Percentiles rank a stretch among this genome's conserved stretches.
Conservation (phyloP, 2,329 filamentous ascomycete species). For the Fusarium gaditjirri region DNA sequence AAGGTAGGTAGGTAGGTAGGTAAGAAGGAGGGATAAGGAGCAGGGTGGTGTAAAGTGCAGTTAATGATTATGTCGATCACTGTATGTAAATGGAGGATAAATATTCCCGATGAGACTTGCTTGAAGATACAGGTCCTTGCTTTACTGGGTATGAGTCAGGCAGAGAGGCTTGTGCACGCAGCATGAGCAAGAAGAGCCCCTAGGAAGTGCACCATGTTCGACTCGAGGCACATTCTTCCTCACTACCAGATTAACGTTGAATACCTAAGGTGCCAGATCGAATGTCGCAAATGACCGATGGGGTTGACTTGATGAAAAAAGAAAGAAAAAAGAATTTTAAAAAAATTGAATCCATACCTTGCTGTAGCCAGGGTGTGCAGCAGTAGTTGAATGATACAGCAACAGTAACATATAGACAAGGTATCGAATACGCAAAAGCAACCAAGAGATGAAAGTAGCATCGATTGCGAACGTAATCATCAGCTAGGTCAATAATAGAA, state of each 20-base stretch:
- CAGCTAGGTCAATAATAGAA: not conserved
- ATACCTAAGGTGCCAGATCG: too few species aligned
- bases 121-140: not conserved
- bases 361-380: not conserved
- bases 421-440: not conserved
- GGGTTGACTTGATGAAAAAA: not conserved
- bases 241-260: not conserved
- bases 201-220: not conserved
- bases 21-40: not conserved
- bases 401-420: not conserved
- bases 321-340: too few species aligned
- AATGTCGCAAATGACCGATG: conserved; percentile 3
- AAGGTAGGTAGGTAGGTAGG: too few species aligned
- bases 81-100: not conserved
- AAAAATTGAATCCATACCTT: not conserved
- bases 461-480: not conserved
- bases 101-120: not conserved
- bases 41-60: too few species aligned
- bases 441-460: not conserved
- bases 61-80: not conserved
- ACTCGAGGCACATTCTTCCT: conserved; percentile 9
- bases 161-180: conserved; percentile 8
- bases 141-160: conserved; percentile 13
- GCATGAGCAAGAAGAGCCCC: conserved; percentile 3
- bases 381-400: not conserved